Evolutionary conservation across 306 rosid species (phyloP), one percentile per base, ranked within the genome.

Genomic region (Malus fusca): DNA sequence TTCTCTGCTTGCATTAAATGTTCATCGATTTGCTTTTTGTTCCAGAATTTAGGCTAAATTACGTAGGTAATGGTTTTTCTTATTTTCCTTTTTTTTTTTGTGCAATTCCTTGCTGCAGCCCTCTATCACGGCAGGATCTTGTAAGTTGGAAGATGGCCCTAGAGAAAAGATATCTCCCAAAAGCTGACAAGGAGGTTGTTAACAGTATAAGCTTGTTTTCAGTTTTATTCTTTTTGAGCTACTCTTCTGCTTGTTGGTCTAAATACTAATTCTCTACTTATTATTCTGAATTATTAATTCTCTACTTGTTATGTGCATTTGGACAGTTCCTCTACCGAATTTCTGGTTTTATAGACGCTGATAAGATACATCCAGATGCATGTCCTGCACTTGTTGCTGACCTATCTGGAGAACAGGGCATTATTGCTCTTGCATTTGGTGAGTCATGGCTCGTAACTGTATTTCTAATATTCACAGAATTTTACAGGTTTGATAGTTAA

Each of bases 371-470:
- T 79, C 96, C 90, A 69, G 90, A 92, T 88, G 98, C 99, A 30
- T 96, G 97, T 81, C 99, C 99, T 82, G 98, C 99, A 4, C 84
- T 96, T 79, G 96, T 92, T 76, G 97, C 98, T 69, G 99, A 96
- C 76, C 84, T 92, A n/a, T 83, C 93, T 53, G 96, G 96, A 77
- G 99, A 96, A 77, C 99, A 96, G 55, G 98, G 98, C 71, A 90
- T 96, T 84, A 85, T 90, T 75, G 90, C 96, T 78, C 98, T 96
- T 83, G 96, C 98, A 74, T 90, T 96, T 85, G 99, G 99, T 96
- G 58, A 65, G 88, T 83, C 62, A 2, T 61, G 58, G 62, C 88
- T 83, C 62, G 1, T 56, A 64, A 78, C 78, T 43, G 21, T 55
- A 75, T 55, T 74, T 10, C 4, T n/a, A 61, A 46, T 37, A 11